Conservation (phyloP, 2,329 filamentous ascomycete genomes). For the Orbilia ellipsospora region DNA sequence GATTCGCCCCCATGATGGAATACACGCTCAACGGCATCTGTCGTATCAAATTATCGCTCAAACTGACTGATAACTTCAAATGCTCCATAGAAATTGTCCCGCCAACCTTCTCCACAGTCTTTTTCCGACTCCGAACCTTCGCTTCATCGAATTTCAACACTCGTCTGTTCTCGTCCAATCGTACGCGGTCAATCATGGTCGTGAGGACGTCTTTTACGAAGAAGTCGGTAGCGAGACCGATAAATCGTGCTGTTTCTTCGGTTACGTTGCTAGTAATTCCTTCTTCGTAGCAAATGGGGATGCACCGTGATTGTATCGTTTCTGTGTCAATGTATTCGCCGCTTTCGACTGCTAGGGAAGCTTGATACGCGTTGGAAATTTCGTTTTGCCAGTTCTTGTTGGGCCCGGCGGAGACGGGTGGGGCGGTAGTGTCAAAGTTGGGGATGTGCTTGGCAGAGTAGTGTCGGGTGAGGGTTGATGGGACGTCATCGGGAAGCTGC, state of each 20-base stretch:
- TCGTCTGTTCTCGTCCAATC: constrained; percentile 67
- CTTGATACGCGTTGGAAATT: constrained; percentile 73
- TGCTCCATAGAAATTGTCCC: constrained; percentile 55
- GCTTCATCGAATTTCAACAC: constrained; percentile 46
- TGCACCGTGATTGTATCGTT: constrained; percentile 73
- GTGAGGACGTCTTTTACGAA: constrained; percentile 75
- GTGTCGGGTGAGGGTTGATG: constrained; percentile 47
- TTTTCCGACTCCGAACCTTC: constrained; percentile 30
- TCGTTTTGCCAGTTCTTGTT: constrained; percentile 72
- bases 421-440: constrained; percentile 42
- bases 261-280: constrained; percentile 72
- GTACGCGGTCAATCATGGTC: constrained; percentile 72
- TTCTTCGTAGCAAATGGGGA: constrained; percentile 75
- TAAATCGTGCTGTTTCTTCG: constrained; percentile 71
- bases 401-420: constrained; percentile 49
- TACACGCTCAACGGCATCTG: constrained; percentile 55
- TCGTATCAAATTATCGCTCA: constrained; percentile 54
- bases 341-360: constrained; percentile 74
- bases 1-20: constrained; percentile 39
- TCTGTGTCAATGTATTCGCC: constrained; percentile 76
- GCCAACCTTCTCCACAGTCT: constrained; percentile 46
- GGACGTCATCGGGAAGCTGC: constrained; percentile 54
- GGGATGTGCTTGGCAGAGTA: constrained; percentile 53
- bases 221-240: constrained; percentile 74
- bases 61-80: constrained; percentile 34